A percentile compares a stretch with the other conserved stretches of the same genome.
Conservation (phyloP, 139 green algal genomes). For the Volvox africanus region DNA sequence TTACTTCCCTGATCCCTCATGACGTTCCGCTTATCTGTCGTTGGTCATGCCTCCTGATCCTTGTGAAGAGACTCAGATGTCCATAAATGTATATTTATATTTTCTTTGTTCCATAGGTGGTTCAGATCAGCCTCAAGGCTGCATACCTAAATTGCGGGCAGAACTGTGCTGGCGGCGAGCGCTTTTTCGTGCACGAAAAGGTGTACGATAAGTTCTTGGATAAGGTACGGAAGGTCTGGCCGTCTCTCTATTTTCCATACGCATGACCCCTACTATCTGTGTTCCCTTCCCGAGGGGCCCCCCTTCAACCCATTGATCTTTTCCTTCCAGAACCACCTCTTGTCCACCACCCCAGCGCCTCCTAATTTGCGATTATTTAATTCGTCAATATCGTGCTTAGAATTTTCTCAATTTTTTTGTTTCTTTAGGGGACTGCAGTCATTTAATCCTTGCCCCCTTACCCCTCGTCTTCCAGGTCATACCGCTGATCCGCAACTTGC, state of each 20-base stretch:
- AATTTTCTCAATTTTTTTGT: too few relatives aligned
- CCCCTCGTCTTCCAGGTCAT: conserved; percentile 5
- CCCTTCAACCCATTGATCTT: too few relatives aligned
- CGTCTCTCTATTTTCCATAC: background rate
- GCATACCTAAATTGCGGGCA: conserved; percentile 95
- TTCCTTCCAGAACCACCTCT: background rate
- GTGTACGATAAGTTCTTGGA: conserved; percentile 53
- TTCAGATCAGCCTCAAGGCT: conserved; percentile 88
- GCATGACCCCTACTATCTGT: background rate
- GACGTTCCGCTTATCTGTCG: too few relatives aligned
- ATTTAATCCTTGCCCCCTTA: too few relatives aligned
- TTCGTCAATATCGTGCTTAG: too few relatives aligned
- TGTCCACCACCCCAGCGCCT: too few relatives aligned
- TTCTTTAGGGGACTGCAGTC: too few relatives aligned
- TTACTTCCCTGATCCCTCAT: too few relatives aligned
- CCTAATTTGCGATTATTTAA: too few relatives aligned
- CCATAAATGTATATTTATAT: too few relatives aligned
- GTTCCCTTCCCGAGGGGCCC: background rate
- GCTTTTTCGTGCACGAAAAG: conserved; percentile 92
- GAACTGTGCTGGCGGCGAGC: conserved; percentile 97
- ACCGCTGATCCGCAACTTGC: conserved; percentile 55
- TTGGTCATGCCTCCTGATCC: too few relatives aligned
- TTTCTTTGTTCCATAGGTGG: conserved; percentile 66
- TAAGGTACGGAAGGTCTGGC: background rate
- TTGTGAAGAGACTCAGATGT: too few relatives aligned